Evolutionary conservation across 176 grass and related monocot species (phyloP).

Genomic region (Tillandsia leiboldiana): DNA sequence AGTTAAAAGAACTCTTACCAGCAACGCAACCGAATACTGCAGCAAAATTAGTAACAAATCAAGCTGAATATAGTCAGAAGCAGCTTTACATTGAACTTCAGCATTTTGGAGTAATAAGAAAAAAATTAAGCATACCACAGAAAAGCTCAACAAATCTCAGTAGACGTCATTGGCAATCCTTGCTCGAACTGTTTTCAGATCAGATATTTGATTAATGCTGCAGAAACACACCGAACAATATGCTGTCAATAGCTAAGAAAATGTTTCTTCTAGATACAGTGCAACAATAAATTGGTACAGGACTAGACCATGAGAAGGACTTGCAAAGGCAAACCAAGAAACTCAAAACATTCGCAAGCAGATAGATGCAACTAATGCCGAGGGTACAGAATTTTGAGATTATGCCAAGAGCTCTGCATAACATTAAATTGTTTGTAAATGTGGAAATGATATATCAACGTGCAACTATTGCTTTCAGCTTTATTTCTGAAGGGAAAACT

Average conservation of each 20-base stretch:
- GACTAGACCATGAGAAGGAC: neutral
- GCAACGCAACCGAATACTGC: neutral
- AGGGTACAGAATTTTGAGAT: neutral
- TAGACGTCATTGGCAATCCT: conserved; percentile 46
- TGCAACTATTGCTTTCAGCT: neutral
- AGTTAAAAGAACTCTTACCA: neutral
- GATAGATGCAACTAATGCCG: neutral
- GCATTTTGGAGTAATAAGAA: neutral
- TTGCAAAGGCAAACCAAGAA: neutral
- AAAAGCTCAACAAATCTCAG: neutral
- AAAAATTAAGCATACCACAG: neutral
- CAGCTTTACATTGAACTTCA: neutral
- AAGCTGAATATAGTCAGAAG: neutral
- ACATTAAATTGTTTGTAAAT: neutral
- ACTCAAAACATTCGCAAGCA: neutral
- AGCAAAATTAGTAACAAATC: neutral
- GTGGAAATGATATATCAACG: neutral
- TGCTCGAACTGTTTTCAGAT: conserved; percentile 44
- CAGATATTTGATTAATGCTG: conserved; percentile 56
- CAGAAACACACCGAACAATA: conserved; percentile 3
- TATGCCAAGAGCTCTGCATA: neutral
- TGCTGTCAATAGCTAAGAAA: neutral
- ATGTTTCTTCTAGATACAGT: neutral
- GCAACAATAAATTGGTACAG: neutral
- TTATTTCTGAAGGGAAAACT: neutral